These are phyloP conservation scores for Cardiospermum halicacabum DNA, from an alignment of 345 rosid species.

Conservation along the genomic window DNA sequence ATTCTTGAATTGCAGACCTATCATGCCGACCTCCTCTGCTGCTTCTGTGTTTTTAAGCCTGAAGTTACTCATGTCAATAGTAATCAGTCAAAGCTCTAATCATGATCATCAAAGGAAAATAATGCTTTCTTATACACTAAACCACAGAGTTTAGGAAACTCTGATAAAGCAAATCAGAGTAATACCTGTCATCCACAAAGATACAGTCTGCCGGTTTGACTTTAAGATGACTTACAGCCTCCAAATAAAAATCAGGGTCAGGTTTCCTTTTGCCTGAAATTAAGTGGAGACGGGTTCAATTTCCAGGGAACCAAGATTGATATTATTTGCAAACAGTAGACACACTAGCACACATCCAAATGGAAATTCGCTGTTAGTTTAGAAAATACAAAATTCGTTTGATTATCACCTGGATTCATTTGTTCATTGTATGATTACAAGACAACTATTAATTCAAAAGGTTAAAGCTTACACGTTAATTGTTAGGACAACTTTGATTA, in stretches of 20 bases:
- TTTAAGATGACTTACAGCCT: slow-evolving; percentile 51
- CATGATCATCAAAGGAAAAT: background rate
- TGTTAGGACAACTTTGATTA: too few species aligned
- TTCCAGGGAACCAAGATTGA: background rate
- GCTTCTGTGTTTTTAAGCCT: slow-evolving; percentile 69
- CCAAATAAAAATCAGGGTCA: slow-evolving; percentile 61
- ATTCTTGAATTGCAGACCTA: slow-evolving; percentile 62
- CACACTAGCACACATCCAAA: too few species aligned
- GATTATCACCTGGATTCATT: too few species aligned
- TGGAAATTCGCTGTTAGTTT: too few species aligned
- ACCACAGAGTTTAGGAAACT: background rate
- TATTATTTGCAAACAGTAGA: too few species aligned
- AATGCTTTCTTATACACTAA: background rate
- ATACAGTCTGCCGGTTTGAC: slow-evolving; percentile 72
- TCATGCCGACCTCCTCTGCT: slow-evolving; percentile 67
- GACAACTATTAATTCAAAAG: too few species aligned
- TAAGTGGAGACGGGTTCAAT: background rate
- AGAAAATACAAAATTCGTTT: too few species aligned
- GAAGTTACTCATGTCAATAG: slow-evolving; percentile 10
- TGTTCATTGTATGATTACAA: too few species aligned
- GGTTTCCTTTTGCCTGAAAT: slow-evolving; percentile 89
- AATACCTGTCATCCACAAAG: slow-evolving; percentile 78
- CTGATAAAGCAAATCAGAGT: slow-evolving; percentile 4
- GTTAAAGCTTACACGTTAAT: too few species aligned
- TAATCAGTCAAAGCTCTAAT: background rate